Base-by-base conservation (phyloP, 2,329 filamentous ascomycete species). In the Arthrobotrys musiformis region DNA sequence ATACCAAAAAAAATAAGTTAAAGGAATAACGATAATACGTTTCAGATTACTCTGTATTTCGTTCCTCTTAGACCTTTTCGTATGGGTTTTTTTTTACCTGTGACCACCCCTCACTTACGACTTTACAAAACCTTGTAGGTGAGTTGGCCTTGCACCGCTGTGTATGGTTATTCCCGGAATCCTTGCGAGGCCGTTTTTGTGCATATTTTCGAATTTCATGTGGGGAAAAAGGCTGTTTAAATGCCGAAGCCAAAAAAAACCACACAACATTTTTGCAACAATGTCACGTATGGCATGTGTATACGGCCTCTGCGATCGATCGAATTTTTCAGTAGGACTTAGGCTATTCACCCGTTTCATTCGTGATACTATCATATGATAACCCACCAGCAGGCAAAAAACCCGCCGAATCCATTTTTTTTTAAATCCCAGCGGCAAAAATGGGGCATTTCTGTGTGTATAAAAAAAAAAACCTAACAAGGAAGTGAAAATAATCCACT, bases 21-120 rank as follows among this genome's bases (percentile, higher is more conserved):
- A 58, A 37, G 52, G 17, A 58, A 58, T 35, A 35, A n/a, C n/a
- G n/a, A n/a, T 8, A 11, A 58, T 58, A 58, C 52, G 52, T 58
- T 58, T 58, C 52, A 58, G 52, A 58, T 58, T n/a, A n/a, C n/a
- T n/a, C n/a, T n/a, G n/a, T n/a, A n/a, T 24, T 54, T 54, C 50
- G 15, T 54, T 28, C 50, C 6, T 54, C 19, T 54, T 15, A 24
- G 46, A 50, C 28, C 46, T n/a, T 50, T 54, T 24, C 42, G 37
- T 40, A 40, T 46, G 13, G 2, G 4, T 44, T 44, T 22, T 48
- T 63, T 4, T 54, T 54, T 35, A 46, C 30, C 11, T 35, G 5
- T 35, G 30, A 35, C 4, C 42, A 46, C 19, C n/a, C 42, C n/a
- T 46, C 19, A 46, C 42, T 22, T 46, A 46, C 15, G 19, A n/a